phyloP scores from a whole-genome alignment of 2,329 filamentous ascomycete genomes.

The Uncinocarpus reesii region DNA sequence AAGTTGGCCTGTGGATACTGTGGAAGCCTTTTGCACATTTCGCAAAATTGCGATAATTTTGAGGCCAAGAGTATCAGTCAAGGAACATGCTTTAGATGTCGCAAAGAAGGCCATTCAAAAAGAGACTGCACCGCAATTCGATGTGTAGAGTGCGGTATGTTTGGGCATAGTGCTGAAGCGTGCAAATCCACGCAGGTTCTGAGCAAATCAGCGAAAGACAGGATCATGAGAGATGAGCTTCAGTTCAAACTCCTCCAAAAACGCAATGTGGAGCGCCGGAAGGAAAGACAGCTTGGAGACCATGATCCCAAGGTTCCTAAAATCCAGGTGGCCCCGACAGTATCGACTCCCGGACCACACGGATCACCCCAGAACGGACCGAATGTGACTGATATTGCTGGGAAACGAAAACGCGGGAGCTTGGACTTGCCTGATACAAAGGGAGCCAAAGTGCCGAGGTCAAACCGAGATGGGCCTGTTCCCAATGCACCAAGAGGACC shows the following conservation, averaged over 20 bases:
- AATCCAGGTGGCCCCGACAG: constrained; percentile 25
- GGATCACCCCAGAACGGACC: constrained; percentile 6
- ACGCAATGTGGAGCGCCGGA: constrained; percentile 30
- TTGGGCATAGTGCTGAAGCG: constrained; percentile 31
- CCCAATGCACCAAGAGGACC: constrained; percentile 19
- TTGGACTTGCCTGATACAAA: constrained; percentile 21
- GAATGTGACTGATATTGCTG: not conserved
- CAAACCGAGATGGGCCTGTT: too few relatives aligned
- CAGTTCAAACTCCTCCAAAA: constrained; percentile 28
- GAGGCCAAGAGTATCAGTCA: constrained; percentile 31
- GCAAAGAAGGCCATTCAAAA: constrained; percentile 30
- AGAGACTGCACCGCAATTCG: constrained; percentile 32
- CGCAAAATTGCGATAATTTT: constrained; percentile 37
- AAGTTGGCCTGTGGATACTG: constrained; percentile 36
- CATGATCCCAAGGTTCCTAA: constrained; percentile 38
- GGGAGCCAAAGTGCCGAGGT: constrained; percentile 24
- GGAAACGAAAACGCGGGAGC: constrained; percentile 29
- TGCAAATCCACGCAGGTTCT: constrained; percentile 30
- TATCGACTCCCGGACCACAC: constrained; percentile 15
- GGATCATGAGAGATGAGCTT: constrained; percentile 31
- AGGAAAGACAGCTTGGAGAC: constrained; percentile 34
- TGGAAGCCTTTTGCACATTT: constrained; percentile 38
- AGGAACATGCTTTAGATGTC: constrained; percentile 37
- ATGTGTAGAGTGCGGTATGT: constrained; percentile 36
- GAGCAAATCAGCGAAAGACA: constrained; percentile 29